Conservation (phyloP, 495 filamentous ascomycete species). For the Saxispiralis lemnorum region DNA sequence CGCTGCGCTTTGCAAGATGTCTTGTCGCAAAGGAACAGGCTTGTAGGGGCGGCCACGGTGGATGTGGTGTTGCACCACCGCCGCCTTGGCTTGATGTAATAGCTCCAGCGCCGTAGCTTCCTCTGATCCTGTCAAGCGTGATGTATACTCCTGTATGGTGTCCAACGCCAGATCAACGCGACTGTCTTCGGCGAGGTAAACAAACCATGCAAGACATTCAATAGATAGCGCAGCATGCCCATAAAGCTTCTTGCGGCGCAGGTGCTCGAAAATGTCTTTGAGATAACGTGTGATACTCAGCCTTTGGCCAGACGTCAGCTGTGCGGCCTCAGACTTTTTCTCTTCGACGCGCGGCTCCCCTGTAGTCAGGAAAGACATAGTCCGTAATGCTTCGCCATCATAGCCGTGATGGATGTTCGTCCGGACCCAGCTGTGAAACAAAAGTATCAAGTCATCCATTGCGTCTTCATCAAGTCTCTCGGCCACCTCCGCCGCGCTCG, state of each 20-base stretch:
- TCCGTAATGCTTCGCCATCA: conserved; percentile 28
- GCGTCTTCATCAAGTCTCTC: conserved; percentile 25
- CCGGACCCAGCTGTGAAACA: conserved; percentile 63
- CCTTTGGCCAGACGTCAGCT: conserved; percentile 1
- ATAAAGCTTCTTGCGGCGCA: background rate
- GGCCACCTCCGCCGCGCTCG: conserved; percentile 43
- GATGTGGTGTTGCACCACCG: conserved; percentile 52
- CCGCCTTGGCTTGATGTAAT: conserved; percentile 26
- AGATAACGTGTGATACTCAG: conserved; percentile 16
- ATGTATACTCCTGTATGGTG: conserved; percentile 2
- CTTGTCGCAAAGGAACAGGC: conserved; percentile 41
- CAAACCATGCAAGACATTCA: conserved; percentile 12
- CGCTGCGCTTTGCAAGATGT: conserved; percentile 39
- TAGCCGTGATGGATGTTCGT: conserved; percentile 37
- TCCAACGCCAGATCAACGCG: background rate
- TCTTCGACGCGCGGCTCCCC: conserved; percentile 4
- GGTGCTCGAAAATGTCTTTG: conserved; percentile 14
- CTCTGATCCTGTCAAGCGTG: background rate
- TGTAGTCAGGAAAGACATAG: conserved; percentile 28
- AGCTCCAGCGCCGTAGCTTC: conserved; percentile 15
- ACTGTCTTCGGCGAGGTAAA: conserved; percentile 5
- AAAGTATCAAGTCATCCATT: conserved; percentile 30
- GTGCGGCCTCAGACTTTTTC: background rate
- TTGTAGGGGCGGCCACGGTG: conserved; percentile 33
- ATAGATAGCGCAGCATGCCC: conserved; percentile 6